phyloP scores from a whole-genome alignment of 768 basidiomycete genomes.

The Boletus sensibilis region DNA sequence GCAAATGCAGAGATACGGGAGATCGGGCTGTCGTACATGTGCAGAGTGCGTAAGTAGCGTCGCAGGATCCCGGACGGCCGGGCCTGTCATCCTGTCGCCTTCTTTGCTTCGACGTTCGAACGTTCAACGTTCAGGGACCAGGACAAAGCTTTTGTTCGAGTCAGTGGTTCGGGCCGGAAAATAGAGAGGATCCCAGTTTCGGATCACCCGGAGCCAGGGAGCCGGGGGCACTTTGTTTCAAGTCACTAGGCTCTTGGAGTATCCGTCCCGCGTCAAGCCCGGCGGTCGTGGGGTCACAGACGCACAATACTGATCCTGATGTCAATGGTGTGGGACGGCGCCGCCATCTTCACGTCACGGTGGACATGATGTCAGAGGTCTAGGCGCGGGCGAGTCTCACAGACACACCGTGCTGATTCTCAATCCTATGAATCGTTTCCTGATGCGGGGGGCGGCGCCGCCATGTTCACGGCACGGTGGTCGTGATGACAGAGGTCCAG shows the following conservation, averaged over 20 bases:
- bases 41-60: background rate
- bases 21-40: background rate
- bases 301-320: background rate
- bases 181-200: background rate
- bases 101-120: background rate
- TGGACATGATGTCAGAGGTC: background rate
- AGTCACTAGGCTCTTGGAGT: background rate
- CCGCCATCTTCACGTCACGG: background rate
- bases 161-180: background rate
- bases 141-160: background rate
- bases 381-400: background rate
- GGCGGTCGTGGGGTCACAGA: background rate
- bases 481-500: background rate
- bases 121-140: background rate
- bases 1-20: background rate
- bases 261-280: background rate
- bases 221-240: background rate
- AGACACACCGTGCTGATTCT: background rate
- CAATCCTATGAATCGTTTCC: background rate
- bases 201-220: background rate
- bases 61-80: background rate
- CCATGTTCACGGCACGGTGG: background rate
- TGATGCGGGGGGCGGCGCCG: background rate
- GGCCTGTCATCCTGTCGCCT: background rate
- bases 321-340: too few species aligned